Conservation (phyloP, 306 rosid species). For the Oxytropis ochrocephala region DNA sequence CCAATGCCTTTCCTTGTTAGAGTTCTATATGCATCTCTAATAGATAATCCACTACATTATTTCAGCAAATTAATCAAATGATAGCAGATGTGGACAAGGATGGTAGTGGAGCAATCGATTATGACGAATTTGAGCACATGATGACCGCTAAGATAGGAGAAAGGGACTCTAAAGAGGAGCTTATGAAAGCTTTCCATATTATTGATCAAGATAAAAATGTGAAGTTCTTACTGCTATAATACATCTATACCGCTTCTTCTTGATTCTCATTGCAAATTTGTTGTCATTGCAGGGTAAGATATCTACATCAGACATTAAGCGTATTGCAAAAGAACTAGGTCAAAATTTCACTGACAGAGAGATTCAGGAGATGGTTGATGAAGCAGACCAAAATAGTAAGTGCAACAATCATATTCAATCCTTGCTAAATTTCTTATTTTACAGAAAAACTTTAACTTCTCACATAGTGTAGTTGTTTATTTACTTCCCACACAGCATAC, state of each 20-base stretch:
- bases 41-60: slow-evolving; percentile 17
- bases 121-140: slow-evolving; percentile 88
- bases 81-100: slow-evolving; percentile 98
- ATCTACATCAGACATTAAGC: slow-evolving; percentile 71
- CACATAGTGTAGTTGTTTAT: background rate
- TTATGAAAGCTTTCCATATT: slow-evolving; percentile 81
- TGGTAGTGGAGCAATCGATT: slow-evolving; percentile 95
- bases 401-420: background rate
- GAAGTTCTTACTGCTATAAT: background rate
- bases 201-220: slow-evolving; percentile 83
- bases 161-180: slow-evolving; percentile 92
- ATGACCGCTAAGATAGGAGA: slow-evolving; percentile 98
- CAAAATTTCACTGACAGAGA: slow-evolving; percentile 56
- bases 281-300: slow-evolving; percentile 65
- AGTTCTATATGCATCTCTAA: slow-evolving; percentile 26
- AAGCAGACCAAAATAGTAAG: slow-evolving; percentile 78
- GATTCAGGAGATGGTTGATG: slow-evolving; percentile 66
- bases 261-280: slow-evolving; percentile 8
- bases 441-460: background rate
- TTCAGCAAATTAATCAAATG: slow-evolving; percentile 91
- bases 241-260: background rate
- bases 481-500: background rate
- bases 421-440: slow-evolving; percentile 1
- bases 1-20: slow-evolving; percentile 5
- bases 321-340: slow-evolving; percentile 61